phyloP scores from a whole-genome alignment of 2,329 filamentous ascomycete genomes.

The Cercospora zeina region DNA sequence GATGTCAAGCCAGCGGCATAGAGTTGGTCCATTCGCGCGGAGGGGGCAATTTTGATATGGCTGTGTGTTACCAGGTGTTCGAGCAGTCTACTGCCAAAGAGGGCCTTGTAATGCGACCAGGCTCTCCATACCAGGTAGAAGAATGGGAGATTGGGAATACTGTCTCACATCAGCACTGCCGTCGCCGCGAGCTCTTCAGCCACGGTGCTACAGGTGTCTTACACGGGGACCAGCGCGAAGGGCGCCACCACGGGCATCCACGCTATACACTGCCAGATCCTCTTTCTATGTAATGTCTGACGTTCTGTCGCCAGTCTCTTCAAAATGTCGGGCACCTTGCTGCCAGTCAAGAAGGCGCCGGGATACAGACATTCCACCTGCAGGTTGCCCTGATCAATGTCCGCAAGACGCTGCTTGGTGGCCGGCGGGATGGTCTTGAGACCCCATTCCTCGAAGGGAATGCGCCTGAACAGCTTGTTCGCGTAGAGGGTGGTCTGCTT shows the following conservation, averaged over 20 bases:
- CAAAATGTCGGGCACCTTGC: slow-evolving; percentile 62
- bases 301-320: slow-evolving; percentile 74
- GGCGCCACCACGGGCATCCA: slow-evolving; percentile 82
- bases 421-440: slow-evolving; percentile 90
- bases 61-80: slow-evolving; percentile 76
- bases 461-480: slow-evolving; percentile 79
- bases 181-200: neutral
- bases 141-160: slow-evolving; percentile 90
- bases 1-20: slow-evolving; percentile 61
- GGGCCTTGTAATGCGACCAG: slow-evolving; percentile 87
- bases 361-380: slow-evolving; percentile 65
- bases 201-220: slow-evolving; percentile 43
- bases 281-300: slow-evolving; percentile 72
- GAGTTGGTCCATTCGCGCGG: slow-evolving; percentile 68
- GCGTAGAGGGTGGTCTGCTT: slow-evolving; percentile 81
- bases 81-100: slow-evolving; percentile 80
- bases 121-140: slow-evolving; percentile 92
- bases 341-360: slow-evolving; percentile 64
- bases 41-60: slow-evolving; percentile 66
- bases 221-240: slow-evolving; percentile 83
- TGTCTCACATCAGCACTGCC: slow-evolving; percentile 42
- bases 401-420: slow-evolving; percentile 63
- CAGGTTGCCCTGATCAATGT: slow-evolving; percentile 62
- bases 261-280: slow-evolving; percentile 76
- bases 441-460: slow-evolving; percentile 97